Percentiles rank a stretch among this genome's conserved stretches.
Conservation (phyloP, 2,329 filamentous ascomycete genomes). For the Salinomyces thailandicus region DNA sequence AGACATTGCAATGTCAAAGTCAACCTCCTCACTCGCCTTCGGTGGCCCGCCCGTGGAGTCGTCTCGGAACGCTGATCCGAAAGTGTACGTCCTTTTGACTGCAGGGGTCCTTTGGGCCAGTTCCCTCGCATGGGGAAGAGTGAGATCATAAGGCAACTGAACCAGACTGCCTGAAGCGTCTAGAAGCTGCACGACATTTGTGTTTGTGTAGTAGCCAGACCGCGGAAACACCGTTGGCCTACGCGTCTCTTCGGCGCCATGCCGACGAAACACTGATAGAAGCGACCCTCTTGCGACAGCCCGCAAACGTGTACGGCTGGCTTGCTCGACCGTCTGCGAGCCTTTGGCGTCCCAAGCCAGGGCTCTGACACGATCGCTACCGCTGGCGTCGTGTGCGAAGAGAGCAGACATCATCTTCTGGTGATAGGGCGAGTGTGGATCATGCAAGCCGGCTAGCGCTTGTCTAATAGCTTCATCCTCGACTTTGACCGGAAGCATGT, state of each 20-base stretch:
- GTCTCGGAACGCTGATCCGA: constrained; percentile 80
- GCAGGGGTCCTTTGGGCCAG: constrained; percentile 61
- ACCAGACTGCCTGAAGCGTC: constrained; percentile 78
- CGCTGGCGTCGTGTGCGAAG: constrained; percentile 50
- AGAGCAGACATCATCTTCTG: constrained; percentile 79
- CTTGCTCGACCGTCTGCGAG: constrained; percentile 12
- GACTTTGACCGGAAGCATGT: constrained; percentile 80
- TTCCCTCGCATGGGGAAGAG: constrained; percentile 74
- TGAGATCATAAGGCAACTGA: constrained; percentile 89
- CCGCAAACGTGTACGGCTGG: constrained; percentile 15
- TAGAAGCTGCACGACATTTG: constrained; percentile 66
- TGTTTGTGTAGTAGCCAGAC: constrained; percentile 61
- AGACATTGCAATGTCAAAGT: constrained; percentile 89
- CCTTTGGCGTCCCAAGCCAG: constrained; percentile 38
- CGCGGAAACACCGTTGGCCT: constrained; percentile 70
- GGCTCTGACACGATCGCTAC: constrained; percentile 62
- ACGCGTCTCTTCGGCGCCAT: constrained; percentile 75
- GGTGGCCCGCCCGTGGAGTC: constrained; percentile 70
- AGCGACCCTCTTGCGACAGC: constrained; percentile 60
- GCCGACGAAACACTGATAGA: constrained; percentile 68
- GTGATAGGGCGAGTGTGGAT: constrained; percentile 78
- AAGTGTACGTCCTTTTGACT: constrained; percentile 69
- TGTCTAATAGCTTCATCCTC: constrained; percentile 85
- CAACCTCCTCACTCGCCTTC: constrained; percentile 72
- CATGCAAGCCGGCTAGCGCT: constrained; percentile 68